Evolutionary conservation across 2,329 filamentous ascomycete genomes (phyloP).

Genomic region (Epichloe festucae): DNA sequence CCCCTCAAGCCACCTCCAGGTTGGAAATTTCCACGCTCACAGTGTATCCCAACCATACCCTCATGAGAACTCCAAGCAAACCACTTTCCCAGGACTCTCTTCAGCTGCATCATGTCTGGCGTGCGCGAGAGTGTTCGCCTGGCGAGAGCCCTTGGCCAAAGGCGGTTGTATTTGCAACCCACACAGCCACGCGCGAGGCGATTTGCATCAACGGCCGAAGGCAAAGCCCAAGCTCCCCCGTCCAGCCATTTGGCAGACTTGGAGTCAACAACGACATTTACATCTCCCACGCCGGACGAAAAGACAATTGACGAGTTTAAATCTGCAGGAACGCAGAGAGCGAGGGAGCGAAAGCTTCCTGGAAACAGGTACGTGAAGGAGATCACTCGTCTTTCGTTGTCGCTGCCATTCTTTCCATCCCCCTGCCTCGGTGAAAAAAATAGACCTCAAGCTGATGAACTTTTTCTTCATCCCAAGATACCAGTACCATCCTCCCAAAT

Average conservation of each 20-base stretch:
- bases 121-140: slow-evolving; percentile 27
- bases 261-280: slow-evolving; percentile 37
- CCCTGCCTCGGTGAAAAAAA: not conserved
- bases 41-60: not conserved
- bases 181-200: slow-evolving; percentile 19
- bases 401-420: slow-evolving; percentile 21
- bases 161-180: slow-evolving; percentile 14
- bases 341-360: slow-evolving; percentile 27
- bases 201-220: slow-evolving; percentile 34
- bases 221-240: slow-evolving; percentile 14
- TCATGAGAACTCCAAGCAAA: slow-evolving; percentile 1
- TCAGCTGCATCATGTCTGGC: slow-evolving; percentile 24
- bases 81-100: not conserved
- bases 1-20: slow-evolving; percentile 11
- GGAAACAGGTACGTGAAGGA: slow-evolving; percentile 30
- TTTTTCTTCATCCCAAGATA: slow-evolving; percentile 50
- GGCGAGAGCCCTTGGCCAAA: slow-evolving; percentile 18
- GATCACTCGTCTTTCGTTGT: not conserved
- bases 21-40: slow-evolving; percentile 21
- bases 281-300: slow-evolving; percentile 26
- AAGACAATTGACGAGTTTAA: slow-evolving; percentile 27
- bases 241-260: slow-evolving; percentile 31
- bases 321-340: slow-evolving; percentile 21
- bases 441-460: not conserved
- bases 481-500: slow-evolving; percentile 88